A percentile compares a stretch with the other conserved stretches of the same genome.
Evolutionary conservation across 176 grass and related monocot genomes (phyloP).

Genomic region (Dendrocalamus sinicus): DNA sequence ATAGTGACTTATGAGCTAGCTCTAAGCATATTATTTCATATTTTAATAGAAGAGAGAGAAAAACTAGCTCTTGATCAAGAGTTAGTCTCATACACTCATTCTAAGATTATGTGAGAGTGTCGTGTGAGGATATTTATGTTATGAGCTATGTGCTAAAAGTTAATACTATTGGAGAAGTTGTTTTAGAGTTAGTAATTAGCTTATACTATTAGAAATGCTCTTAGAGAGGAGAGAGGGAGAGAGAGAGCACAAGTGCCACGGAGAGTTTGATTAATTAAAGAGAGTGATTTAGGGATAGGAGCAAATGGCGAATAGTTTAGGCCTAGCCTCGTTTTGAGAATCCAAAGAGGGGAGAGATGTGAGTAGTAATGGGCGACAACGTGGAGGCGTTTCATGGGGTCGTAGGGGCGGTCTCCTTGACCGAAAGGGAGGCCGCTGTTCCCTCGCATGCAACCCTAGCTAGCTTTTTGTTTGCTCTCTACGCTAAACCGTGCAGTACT

Average conservation of each 20-base stretch:
- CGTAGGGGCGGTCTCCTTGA: slow-evolving; percentile 68
- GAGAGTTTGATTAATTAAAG: slow-evolving; percentile 53
- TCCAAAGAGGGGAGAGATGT: slow-evolving; percentile 21
- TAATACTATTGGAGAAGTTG: too few relatives aligned
- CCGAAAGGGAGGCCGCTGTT: slow-evolving; percentile 53
- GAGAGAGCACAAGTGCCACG: slow-evolving; percentile 60
- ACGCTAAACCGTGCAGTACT: slow-evolving; percentile 35
- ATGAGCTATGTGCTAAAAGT: too few relatives aligned
- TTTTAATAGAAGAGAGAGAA: too few relatives aligned
- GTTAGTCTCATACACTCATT: too few relatives aligned
- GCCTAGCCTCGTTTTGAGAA: slow-evolving; percentile 39
- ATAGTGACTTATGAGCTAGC: too few relatives aligned
- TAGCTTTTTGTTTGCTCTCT: slow-evolving; percentile 59
- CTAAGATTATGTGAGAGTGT: too few relatives aligned
- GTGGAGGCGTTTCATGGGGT: slow-evolving; percentile 60
- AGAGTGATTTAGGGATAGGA: slow-evolving; percentile 56
- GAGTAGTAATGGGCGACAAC: slow-evolving; percentile 61
- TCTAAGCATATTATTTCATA: too few relatives aligned
- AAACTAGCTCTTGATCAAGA: too few relatives aligned
- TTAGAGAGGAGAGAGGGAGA: slow-evolving; percentile 4
- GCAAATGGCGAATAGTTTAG: slow-evolving; percentile 53
- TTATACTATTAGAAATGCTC: too few relatives aligned
- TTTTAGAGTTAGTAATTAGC: too few relatives aligned
- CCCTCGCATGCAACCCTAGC: slow-evolving; percentile 53
- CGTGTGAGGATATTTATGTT: too few relatives aligned